These are phyloP conservation scores for Polygonum maritimum DNA, from an alignment of 148 eudicot species.

Conservation along the genomic window DNA sequence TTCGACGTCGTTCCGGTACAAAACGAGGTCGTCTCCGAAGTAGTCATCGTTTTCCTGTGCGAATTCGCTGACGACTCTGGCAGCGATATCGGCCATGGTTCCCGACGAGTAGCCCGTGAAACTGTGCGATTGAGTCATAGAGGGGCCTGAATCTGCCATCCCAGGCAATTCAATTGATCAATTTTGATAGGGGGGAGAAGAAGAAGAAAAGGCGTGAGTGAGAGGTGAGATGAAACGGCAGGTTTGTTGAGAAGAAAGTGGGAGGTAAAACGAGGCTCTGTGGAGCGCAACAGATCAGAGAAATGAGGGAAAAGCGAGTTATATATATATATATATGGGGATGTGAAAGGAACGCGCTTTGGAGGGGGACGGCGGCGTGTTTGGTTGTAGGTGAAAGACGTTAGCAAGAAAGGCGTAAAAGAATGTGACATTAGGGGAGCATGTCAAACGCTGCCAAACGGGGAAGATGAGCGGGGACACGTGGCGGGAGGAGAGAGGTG, in stretches of 20 bases:
- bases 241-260: conserved; percentile 7
- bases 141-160: neutral
- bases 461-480: neutral
- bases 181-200: neutral
- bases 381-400: conserved; percentile 8
- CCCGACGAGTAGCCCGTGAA: conserved; percentile 31
- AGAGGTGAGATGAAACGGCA: neutral
- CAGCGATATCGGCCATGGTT: conserved; percentile 37
- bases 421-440: neutral
- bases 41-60: conserved; percentile 13
- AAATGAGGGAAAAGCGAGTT: neutral
- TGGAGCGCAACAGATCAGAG: neutral
- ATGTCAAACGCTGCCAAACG: conserved; percentile 3
- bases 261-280: neutral
- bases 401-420: neutral
- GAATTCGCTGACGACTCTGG: conserved; percentile 36
- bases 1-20: neutral
- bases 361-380: conserved; percentile 1
- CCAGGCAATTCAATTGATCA: neutral
- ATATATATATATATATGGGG: neutral
- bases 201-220: neutral
- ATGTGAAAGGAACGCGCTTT: conserved; percentile 6
- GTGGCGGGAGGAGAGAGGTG: conserved; percentile 1
- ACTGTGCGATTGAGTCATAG: conserved; percentile 15
- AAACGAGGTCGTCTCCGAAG: conserved; percentile 13